A percentile compares a stretch with the other conserved stretches of the same genome.
phyloP scores from a whole-genome alignment of 129 eudicot genomes.

The Scalesia atractyloides region DNA sequence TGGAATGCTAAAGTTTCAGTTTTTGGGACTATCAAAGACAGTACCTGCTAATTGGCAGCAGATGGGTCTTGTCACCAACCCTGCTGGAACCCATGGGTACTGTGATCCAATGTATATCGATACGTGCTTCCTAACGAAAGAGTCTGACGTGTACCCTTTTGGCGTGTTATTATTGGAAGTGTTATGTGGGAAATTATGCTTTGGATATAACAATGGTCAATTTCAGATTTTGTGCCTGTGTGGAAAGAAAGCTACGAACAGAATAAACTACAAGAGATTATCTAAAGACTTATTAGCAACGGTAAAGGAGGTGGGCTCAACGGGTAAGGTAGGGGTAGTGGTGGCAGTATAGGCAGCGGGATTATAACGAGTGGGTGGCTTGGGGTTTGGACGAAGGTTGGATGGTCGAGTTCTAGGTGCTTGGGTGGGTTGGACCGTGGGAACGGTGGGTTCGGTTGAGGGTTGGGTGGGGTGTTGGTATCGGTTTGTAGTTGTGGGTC shows the following conservation, averaged over 20 bases:
- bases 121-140: not conserved
- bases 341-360: no score
- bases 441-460: no score
- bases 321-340: no score
- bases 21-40: constrained; percentile 10
- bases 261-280: not conserved
- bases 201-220: not conserved
- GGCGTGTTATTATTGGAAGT: constrained; percentile 4
- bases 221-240: not conserved
- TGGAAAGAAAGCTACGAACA: not conserved
- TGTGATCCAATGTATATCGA: not conserved
- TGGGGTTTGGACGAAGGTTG: no score
- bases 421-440: no score
- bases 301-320: no score
- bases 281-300: no score
- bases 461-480: no score
- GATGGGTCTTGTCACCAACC: not conserved
- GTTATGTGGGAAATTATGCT: not conserved
- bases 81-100: constrained; percentile 3
- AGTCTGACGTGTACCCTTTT: constrained; percentile 4
- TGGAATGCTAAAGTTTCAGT: constrained; percentile 1
- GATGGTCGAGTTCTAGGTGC: no score
- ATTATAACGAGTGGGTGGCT: no score
- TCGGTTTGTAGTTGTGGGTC: no score
- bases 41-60: not conserved